Conservation (phyloP, 192 early-diverging fungal species). For the Phycomyces nitens region DNA sequence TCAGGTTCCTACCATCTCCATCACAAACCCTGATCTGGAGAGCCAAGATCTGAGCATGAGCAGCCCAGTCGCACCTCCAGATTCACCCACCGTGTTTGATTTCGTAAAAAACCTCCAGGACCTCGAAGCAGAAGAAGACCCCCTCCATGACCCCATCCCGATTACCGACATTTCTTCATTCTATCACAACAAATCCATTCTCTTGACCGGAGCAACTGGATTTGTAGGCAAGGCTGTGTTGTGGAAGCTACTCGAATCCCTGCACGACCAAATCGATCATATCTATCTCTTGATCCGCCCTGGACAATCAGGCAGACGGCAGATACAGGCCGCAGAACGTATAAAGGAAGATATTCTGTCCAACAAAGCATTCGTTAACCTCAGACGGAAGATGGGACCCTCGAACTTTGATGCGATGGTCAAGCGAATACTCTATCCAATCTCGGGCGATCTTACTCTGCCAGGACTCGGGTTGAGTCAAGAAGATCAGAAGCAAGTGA, state of each 20-base stretch:
- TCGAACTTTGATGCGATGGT: constrained; percentile 35
- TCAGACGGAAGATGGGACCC: constrained; percentile 31
- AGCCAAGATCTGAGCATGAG: constrained; percentile 25
- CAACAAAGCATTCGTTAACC: constrained; percentile 41
- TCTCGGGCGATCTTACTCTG: constrained; percentile 38
- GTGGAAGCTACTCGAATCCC: constrained; percentile 41
- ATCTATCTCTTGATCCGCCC: constrained; percentile 24
- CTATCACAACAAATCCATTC: constrained; percentile 36
- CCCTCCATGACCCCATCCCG: not conserved
- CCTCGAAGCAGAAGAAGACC: constrained; percentile 10
- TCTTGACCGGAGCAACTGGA: constrained; percentile 51
- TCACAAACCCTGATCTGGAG: constrained; percentile 33
- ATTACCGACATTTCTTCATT: constrained; percentile 10
- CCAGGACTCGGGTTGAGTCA: constrained; percentile 38
- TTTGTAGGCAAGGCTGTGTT: constrained; percentile 53
- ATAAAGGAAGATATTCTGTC: constrained; percentile 33
- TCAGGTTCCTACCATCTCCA: constrained; percentile 33
- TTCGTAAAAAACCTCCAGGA: constrained; percentile 32
- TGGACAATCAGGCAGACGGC: not conserved
- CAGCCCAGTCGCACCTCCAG: constrained; percentile 16
- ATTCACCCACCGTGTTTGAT: constrained; percentile 33
- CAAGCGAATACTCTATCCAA: constrained; percentile 39
- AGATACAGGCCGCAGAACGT: constrained; percentile 13
- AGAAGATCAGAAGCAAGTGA: constrained; percentile 33
- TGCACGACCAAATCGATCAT: constrained; percentile 37